Percentiles rank a stretch among this genome's conserved stretches.
Evolutionary conservation across 257 asterid species (phyloP).

Genomic region (Eustoma russellianum): DNA sequence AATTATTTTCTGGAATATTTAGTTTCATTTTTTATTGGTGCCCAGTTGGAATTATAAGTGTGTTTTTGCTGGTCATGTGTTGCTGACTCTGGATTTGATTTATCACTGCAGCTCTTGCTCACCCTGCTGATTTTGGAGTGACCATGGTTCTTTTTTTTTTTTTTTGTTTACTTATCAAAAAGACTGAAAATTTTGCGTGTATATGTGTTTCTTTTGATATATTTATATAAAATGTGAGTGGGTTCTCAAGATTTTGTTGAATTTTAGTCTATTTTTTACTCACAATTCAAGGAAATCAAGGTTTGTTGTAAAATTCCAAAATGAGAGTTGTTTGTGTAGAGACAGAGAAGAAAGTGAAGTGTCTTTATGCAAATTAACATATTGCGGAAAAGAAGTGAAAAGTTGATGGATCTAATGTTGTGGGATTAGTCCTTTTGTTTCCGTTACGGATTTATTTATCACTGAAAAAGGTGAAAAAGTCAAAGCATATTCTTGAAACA

Average conservation of each 20-base stretch:
- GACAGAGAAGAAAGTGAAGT: background rate
- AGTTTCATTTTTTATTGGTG: background rate
- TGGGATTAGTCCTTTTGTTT: conserved; percentile 1
- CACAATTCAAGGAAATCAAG: background rate
- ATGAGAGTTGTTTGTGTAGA: background rate
- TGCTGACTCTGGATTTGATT: conserved; percentile 8
- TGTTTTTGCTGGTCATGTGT: background rate
- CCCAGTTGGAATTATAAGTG: background rate
- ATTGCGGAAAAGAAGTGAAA: background rate
- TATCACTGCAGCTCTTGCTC: background rate
- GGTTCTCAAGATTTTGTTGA: background rate
- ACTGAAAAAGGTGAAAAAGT: conserved; percentile 5
- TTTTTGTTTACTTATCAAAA: background rate
- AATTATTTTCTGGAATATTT: conserved; percentile 2
- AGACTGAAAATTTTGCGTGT: background rate
- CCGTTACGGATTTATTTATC: background rate
- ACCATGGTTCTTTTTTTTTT: background rate
- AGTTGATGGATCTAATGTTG: conserved; percentile 13
- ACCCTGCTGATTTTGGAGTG: background rate
- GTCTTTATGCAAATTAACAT: background rate
- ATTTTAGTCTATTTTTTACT: background rate
- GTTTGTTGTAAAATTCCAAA: background rate
- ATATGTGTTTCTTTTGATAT: background rate
- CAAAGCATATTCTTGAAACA: conserved; percentile 2
- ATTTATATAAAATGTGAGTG: background rate